A percentile compares a stretch with the other conserved stretches of the same genome.
Evolutionary conservation across 129 eudicot species (phyloP).

Genomic region (Helianthus tuberosus): DNA sequence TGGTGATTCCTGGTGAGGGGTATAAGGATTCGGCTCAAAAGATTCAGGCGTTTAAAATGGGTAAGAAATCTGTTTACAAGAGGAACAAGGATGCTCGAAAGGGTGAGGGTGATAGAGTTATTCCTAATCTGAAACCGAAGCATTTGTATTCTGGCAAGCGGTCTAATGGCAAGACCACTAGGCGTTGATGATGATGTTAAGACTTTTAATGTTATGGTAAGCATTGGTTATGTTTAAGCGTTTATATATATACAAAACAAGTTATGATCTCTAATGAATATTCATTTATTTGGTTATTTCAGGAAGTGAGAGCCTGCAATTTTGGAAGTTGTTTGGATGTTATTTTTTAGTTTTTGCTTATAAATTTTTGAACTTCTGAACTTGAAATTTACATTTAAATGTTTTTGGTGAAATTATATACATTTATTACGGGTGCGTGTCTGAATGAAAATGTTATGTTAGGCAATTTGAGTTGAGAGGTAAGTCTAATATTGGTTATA

Average conservation of each 20-base stretch:
- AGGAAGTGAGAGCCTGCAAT: constrained; percentile 14
- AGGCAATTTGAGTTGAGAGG: too few species aligned
- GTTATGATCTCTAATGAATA: not conserved
- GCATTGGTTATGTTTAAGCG: not conserved
- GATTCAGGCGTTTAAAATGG: constrained; percentile 59
- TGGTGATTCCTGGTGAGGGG: constrained; percentile 87
- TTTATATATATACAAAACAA: not conserved
- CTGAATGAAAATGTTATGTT: too few species aligned
- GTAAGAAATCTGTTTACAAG: constrained; percentile 51
- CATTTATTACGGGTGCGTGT: too few species aligned
- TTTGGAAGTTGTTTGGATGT: not conserved
- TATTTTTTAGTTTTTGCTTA: not conserved
- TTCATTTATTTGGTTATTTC: not conserved
- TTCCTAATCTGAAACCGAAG: constrained; percentile 78
- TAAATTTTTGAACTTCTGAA: constrained; percentile 1
- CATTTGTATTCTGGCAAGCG: constrained; percentile 90
- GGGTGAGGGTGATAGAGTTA: constrained; percentile 83
- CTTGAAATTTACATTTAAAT: not conserved
- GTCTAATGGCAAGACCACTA: constrained; percentile 63
- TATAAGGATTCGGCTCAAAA: constrained; percentile 71
- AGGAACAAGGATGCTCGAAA: constrained; percentile 76
- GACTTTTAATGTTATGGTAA: not conserved
- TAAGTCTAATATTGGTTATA: too few species aligned
- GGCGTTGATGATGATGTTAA: constrained; percentile 48
- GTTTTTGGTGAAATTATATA: not conserved